phyloP scores from a whole-genome alignment of 345 rosid genomes.

The Diplotaxis tenuifolia region DNA sequence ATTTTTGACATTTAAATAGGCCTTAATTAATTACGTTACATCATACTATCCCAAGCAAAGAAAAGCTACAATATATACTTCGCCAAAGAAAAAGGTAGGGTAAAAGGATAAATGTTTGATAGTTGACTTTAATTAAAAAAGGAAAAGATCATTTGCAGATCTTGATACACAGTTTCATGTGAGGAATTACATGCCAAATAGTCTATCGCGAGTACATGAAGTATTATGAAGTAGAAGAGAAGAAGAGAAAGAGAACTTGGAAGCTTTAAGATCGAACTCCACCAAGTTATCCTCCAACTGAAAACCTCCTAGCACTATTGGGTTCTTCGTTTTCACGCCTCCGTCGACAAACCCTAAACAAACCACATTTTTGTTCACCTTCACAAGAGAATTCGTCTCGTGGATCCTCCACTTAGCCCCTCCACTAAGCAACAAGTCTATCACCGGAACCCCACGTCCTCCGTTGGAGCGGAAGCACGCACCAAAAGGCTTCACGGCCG shows the following conservation, averaged over 20 bases:
- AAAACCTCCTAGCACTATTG: neutral
- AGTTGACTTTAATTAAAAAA: neutral
- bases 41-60: too few relatives aligned
- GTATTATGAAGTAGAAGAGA: neutral
- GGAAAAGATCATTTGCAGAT: neutral
- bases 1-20: too few relatives aligned
- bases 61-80: too few relatives aligned
- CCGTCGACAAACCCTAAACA: neutral
- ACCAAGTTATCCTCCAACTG: neutral
- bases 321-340: neutral
- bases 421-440: conserved; percentile 25
- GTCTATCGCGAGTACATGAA: neutral
- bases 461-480: conserved; percentile 24
- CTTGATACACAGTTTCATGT: neutral
- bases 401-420: conserved; percentile 1
- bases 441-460: conserved; percentile 21
- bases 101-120: too few relatives aligned
- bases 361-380: neutral
- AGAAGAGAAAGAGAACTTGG: neutral
- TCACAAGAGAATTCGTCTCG: neutral
- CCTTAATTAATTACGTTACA: too few relatives aligned
- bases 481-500: conserved; percentile 24
- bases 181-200: neutral
- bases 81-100: too few relatives aligned
- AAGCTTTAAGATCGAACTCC: neutral